Evolutionary conservation across 2,329 filamentous ascomycete genomes (phyloP), one percentile per base, ranked within the genome.

Genomic region (Mollisiaceae sp.): DNA sequence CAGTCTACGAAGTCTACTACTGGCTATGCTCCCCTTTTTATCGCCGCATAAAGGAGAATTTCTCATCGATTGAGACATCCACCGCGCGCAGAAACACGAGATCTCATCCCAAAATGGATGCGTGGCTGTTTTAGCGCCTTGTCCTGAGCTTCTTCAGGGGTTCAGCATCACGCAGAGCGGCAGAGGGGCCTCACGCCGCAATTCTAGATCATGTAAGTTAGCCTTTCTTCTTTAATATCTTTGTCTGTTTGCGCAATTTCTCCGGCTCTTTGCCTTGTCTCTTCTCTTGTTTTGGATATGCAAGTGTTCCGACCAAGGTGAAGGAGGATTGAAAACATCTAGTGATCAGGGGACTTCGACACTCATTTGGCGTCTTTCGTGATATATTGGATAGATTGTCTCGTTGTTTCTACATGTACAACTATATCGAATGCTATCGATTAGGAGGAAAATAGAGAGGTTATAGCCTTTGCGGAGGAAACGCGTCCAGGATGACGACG

Each of bases 1-100:
- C 27, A 6, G 27, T 32, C 3, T 32, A 32, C 27, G 15, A 43
- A 43, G 12, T 43, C 41, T 18, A 18, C 38, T n/a, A n/a, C n/a
- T n/a, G n/a, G n/a, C n/a, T n/a, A n/a, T n/a, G 11, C 8, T 18
- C 41, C 41, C 41, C 41, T n/a, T 43, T 43, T 43, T 43, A 18
- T 43, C 12, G 6, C n/a, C 41, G 41, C 41, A 43, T 43, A 43
- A 43, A 20, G 24, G 45, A 22, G 24, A 41, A 41, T 32, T 36
- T 35, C 24, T 1, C 41, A 22, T 24, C 15, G 52, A 9, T 9
- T 27, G 15, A 43, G 15, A 27, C 1, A n/a, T 54, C 11, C 58
- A 43, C 39, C 41, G 36, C n/a, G 32, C 36, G 45, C 38, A n/a
- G 15, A 57, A 60, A 64, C 39, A 60, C 57, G 57, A 64, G 58